A percentile compares a stretch with the other conserved stretches of the same genome.
Evolutionary conservation across 2,329 filamentous ascomycete genomes (phyloP).

Genomic region (Penicillium carneum): DNA sequence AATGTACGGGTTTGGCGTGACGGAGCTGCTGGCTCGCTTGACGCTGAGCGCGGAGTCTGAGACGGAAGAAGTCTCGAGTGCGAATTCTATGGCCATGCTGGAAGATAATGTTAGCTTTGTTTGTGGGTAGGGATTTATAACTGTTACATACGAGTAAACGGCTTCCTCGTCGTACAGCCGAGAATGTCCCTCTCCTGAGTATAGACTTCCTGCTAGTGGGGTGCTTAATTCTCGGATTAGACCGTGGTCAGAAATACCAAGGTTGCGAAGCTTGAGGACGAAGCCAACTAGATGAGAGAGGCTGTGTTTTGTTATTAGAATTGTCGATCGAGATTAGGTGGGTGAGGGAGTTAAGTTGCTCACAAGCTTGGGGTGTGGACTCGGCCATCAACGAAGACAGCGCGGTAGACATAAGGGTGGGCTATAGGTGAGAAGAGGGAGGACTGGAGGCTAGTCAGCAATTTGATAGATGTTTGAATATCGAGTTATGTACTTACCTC

Average conservation of each 20-base stretch:
- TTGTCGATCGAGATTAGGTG: background rate
- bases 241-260: slow-evolving; percentile 90
- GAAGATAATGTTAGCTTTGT: slow-evolving; percentile 17
- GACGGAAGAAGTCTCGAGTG: slow-evolving; percentile 72
- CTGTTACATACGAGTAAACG: slow-evolving; percentile 73
- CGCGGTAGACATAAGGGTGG: slow-evolving; percentile 92
- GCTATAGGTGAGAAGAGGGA: slow-evolving; percentile 83
- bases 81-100: slow-evolving; percentile 73
- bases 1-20: slow-evolving; percentile 78
- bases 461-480: background rate
- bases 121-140: background rate
- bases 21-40: slow-evolving; percentile 55
- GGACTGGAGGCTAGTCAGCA: slow-evolving; percentile 59
- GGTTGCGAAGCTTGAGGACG: slow-evolving; percentile 88
- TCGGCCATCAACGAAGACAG: slow-evolving; percentile 93
- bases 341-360: slow-evolving; percentile 36
- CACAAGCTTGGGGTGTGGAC: slow-evolving; percentile 90
- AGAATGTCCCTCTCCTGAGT: slow-evolving; percentile 90
- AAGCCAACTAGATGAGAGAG: slow-evolving; percentile 92
- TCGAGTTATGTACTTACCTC: slow-evolving; percentile 64
- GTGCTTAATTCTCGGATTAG: slow-evolving; percentile 87
- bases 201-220: slow-evolving; percentile 87
- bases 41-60: slow-evolving; percentile 59
- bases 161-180: slow-evolving; percentile 87
- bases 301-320: slow-evolving; percentile 43